These are phyloP conservation scores for Nakazawaea ernobii DNA, from an alignment of 805 yeast species.

Conservation along the genomic window DNA sequence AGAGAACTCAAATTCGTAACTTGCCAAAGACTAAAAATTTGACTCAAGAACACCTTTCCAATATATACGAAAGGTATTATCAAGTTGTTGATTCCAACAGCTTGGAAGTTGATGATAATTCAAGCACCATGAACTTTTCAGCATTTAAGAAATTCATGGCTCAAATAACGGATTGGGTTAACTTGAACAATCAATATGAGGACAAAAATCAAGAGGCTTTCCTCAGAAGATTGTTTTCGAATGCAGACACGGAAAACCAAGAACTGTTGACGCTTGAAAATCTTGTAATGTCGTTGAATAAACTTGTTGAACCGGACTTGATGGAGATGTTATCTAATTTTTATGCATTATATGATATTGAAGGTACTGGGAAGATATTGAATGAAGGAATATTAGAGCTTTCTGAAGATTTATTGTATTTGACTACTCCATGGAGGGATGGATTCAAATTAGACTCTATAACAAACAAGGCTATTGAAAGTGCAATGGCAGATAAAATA, in stretches of 20 bases:
- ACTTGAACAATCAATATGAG: conserved; percentile 29
- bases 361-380: conserved; percentile 54
- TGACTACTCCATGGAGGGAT: conserved; percentile 85
- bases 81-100: conserved; percentile 54
- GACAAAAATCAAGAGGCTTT: conserved; percentile 40
- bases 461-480: conserved; percentile 59
- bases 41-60: conserved; percentile 50
- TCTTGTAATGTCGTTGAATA: conserved; percentile 68
- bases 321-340: conserved; percentile 76
- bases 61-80: conserved; percentile 81
- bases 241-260: conserved; percentile 47
- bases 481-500: conserved; percentile 60
- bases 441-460: conserved; percentile 58
- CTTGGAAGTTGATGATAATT: conserved; percentile 4
- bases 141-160: conserved; percentile 71
- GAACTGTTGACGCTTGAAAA: conserved; percentile 63
- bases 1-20: conserved; percentile 85
- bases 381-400: conserved; percentile 76
- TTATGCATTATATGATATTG: conserved; percentile 66
- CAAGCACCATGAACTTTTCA: conserved; percentile 59
- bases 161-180: conserved; percentile 75
- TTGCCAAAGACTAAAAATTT: conserved; percentile 69
- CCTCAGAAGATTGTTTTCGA: conserved; percentile 54
- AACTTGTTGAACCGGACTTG: conserved; percentile 63
- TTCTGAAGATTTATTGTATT: conserved; percentile 79